Evolutionary conservation across 2,329 filamentous ascomycete genomes (phyloP).

Genomic region (Escovopsis sp.): DNA sequence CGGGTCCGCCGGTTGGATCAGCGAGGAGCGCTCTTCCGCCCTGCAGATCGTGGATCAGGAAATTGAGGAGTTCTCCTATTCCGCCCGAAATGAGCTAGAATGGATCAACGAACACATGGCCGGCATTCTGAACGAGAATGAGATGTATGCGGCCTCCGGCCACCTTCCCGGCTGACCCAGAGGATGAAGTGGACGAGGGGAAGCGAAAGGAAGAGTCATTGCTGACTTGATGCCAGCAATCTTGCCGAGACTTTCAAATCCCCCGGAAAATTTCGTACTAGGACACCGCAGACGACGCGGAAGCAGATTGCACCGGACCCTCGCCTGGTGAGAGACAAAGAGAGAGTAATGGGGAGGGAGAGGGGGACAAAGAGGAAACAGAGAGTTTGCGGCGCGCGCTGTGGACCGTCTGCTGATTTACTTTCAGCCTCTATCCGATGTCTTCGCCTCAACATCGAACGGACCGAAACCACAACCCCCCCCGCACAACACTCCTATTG

Average conservation of each 20-base stretch:
- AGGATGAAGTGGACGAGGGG: background rate
- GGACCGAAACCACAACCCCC: constrained; percentile 34
- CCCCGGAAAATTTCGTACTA: constrained; percentile 66
- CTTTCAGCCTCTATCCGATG: constrained; percentile 40
- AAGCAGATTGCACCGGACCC: constrained; percentile 42
- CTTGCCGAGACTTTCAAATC: constrained; percentile 94
- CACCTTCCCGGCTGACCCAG: background rate
- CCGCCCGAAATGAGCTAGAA: constrained; percentile 83
- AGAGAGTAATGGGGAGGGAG: no score
- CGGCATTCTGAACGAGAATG: constrained; percentile 75
- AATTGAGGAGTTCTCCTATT: constrained; percentile 84
- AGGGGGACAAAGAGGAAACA: constrained; percentile 10
- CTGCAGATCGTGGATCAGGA: constrained; percentile 64
- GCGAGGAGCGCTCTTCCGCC: constrained; percentile 67
- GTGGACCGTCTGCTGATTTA: constrained; percentile 12
- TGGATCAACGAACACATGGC: constrained; percentile 99
- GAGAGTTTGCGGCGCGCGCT: background rate
- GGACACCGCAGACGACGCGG: constrained; percentile 58
- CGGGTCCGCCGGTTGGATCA: constrained; percentile 73
- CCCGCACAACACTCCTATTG: no score
- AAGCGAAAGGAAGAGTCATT: no score
- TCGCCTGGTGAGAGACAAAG: constrained; percentile 54
- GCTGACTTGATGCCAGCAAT: constrained; percentile 41
- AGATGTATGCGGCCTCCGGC: constrained; percentile 47
- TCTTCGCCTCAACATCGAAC: constrained; percentile 40